Base-by-base conservation (phyloP, 2,329 filamentous ascomycete species). In the Cladophialophora immunda region DNA sequence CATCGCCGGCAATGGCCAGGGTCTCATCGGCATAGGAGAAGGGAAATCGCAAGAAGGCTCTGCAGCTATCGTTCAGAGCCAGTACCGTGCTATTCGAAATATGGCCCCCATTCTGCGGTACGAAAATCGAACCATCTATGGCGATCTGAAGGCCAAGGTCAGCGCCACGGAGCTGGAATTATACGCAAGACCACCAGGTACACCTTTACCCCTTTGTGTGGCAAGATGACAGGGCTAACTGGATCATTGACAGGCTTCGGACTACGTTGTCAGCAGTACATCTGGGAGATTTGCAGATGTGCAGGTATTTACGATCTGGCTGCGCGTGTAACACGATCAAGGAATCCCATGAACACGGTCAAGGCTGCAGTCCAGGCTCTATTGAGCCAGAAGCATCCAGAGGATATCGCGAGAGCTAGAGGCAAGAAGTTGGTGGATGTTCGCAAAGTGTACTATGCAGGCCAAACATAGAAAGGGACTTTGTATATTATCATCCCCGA, bases 331-430 rank as follows among this genome's bases (percentile, higher is more conserved):
- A 89, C 90, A 41, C 90, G 94, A 54, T 92, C 92, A 69, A 88
- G 94, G 75, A 98, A 97, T 84, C 93, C 93, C 73, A 97, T 98
- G 93, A 99, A 99, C 84, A 92, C 94, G 19, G 91, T 97, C 81
- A 97, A 97, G 83, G 95, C 95, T 15, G 87, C 93, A 47, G 92
- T 92, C 80, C 80, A 94, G 78, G 94, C 94, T 4, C 84, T 99
- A 69, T 87, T 88, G 78, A 91, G 85, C 82, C 95, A 99, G 83
- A 88, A 88, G 68, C 85, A 97, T 76, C 95, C 95, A 32, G 92
- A 98, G 78, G 89, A 94, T 76, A 90, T 99, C 76, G 95, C 95
- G 64, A 86, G 92, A 58, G 94, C 93, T 60, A 84, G 94, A 71
- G 94, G 95, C 68, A 94, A 92, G 87, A 99, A 99, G 86, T 79